phyloP scores from a whole-genome alignment of 345 rosid species.

The Euphorbia pulcherrima region DNA sequence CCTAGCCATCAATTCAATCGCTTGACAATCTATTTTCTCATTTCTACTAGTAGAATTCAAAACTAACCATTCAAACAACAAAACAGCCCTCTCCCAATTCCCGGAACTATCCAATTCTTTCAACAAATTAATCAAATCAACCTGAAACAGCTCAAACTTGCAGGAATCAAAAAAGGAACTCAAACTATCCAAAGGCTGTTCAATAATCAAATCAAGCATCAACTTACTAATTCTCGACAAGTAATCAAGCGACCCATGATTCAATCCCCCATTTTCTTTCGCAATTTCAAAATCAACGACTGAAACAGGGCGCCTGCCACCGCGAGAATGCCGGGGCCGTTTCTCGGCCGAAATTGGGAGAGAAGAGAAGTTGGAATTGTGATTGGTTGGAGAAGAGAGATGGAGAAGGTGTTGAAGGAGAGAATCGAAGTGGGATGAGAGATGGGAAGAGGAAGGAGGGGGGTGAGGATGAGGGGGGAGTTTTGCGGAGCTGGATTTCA shows the following conservation, averaged over 20 bases:
- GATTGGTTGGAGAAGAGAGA: conserved; percentile 47
- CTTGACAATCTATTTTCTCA: conserved; percentile 47
- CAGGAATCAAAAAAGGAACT: conserved; percentile 48
- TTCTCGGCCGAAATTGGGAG: conserved; percentile 36
- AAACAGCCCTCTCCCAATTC: conserved; percentile 64
- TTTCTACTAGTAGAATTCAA: conserved; percentile 24
- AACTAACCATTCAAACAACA: conserved; percentile 66
- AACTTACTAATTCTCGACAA: conserved; percentile 49
- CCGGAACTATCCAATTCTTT: conserved; percentile 63
- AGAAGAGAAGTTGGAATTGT: conserved; percentile 37
- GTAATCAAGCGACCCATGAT: conserved; percentile 39
- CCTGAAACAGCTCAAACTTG: conserved; percentile 46
- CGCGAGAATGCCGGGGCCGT: conserved; percentile 20
- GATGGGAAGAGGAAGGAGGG: conserved; percentile 33
- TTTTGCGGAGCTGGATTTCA: conserved; percentile 60
- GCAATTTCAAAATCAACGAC: conserved; percentile 25
- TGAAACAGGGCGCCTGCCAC: conserved; percentile 31
- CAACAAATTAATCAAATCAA: conserved; percentile 60
- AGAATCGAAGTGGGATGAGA: conserved; percentile 58
- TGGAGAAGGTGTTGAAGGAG: conserved; percentile 74
- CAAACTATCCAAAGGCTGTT: conserved; percentile 47
- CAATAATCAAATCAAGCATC: conserved; percentile 44
- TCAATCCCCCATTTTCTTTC: conserved; percentile 21
- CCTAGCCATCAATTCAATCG: conserved; percentile 53
- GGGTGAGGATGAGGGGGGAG: conserved; percentile 55